Conservation (phyloP, 1,284 basidiomycete species). For the Pseudomicrostroma phylloplanum region DNA sequence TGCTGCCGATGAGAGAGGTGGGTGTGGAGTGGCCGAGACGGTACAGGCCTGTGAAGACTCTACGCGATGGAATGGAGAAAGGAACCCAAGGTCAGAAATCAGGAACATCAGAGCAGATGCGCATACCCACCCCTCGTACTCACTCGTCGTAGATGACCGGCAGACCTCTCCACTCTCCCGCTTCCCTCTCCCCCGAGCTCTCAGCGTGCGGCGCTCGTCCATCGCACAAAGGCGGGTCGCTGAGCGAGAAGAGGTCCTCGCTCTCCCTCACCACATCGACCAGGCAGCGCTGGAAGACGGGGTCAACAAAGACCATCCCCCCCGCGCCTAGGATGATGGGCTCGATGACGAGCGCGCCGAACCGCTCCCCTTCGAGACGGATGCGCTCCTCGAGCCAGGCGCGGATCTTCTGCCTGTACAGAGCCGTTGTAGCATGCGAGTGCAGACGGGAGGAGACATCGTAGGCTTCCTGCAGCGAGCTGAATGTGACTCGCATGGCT, state of each 20-base stretch:
- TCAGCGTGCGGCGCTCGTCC: slow-evolving; percentile 18
- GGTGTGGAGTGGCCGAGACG: slow-evolving; percentile 62
- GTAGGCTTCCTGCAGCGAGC: slow-evolving; percentile 64
- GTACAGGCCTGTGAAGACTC: slow-evolving; percentile 82
- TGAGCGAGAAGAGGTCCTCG: slow-evolving; percentile 53
- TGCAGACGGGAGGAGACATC: slow-evolving; percentile 63
- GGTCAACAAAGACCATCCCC: slow-evolving; percentile 96
- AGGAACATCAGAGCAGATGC: background rate
- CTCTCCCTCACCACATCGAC: slow-evolving; percentile 69
- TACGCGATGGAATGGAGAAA: background rate
- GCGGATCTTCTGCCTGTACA: slow-evolving; percentile 64
- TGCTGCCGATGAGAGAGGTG: slow-evolving; percentile 27
- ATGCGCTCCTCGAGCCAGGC: slow-evolving; percentile 58
- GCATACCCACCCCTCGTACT: slow-evolving; percentile 1
- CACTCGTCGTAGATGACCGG: slow-evolving; percentile 88
- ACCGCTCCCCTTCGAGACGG: slow-evolving; percentile 48
- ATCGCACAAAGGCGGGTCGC: slow-evolving; percentile 30
- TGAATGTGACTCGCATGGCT: slow-evolving; percentile 17
- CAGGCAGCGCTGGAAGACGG: slow-evolving; percentile 83
- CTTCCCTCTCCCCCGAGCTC: background rate
- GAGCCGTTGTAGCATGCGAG: slow-evolving; percentile 59
- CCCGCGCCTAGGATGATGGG: slow-evolving; percentile 91
- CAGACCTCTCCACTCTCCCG: slow-evolving; percentile 62
- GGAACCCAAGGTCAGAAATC: background rate
- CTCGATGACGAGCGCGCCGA: slow-evolving; percentile 76